Base-by-base conservation (phyloP, 805 yeast species). In the Torulaspora franciscae region DNA sequence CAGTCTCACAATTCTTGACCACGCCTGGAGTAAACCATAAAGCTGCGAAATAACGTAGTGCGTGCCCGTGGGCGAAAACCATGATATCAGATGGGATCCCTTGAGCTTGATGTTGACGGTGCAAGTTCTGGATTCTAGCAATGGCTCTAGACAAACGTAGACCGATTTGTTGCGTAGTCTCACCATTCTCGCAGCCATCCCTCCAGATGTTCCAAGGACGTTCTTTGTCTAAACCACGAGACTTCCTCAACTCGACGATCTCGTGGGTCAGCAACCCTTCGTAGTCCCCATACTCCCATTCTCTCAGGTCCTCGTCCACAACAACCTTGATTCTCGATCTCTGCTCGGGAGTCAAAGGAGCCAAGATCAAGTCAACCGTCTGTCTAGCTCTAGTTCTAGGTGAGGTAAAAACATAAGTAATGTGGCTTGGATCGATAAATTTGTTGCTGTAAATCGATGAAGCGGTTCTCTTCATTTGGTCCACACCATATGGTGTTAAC, bases 241-340 rank as follows among this genome's bases (percentile, higher is more conserved):
- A 55, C 23, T 68, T 67, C 61, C 95, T 77, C 52, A 79, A 65
- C 10, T 71, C 76, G 35, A 74, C 68, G 62, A 90, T 88, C 56
- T 90, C 79, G 6, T 68, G 62, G 1, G 95, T 84, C 46, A 74
- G 61, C 53, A 81, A 65, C 4, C 98, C 98, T 71, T 91, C 98
- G 64, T 91, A 91, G 59, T 86, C 93, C 54, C 98, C 98, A 58
- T 91, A 91, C 54, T 87, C 95, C 97, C 97, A 91, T 67, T 91
- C 98, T 55, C 93, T 76, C 40, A 89, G 66, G 57, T 87, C 89
- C 39, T 85, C 79, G 50, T 80, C 83, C 14, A 73, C 73, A 46
- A 70, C 66, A 35, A 74, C 57, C 7, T 73, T 68, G 39, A 81
- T 72, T 6, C 64, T 51, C 7, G 70, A 51, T 47, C 67, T 71